Percentiles rank a stretch among this genome's conserved stretches.
phyloP scores from a whole-genome alignment of 2,329 filamentous ascomycete genomes.

The Camptophora hylomeconis region DNA sequence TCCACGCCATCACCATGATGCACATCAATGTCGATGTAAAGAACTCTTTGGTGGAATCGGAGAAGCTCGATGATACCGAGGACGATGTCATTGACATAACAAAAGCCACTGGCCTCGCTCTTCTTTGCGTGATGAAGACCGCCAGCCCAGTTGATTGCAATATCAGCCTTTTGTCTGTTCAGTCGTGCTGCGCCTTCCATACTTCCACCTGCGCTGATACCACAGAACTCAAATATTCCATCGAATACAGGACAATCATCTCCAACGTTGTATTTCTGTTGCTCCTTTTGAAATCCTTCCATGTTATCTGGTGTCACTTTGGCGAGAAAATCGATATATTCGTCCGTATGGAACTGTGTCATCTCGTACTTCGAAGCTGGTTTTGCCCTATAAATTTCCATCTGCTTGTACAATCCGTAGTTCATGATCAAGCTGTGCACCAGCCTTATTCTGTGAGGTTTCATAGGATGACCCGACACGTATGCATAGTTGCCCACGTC shows the following conservation, averaged over 20 bases:
- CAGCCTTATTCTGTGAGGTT: conserved; percentile 56
- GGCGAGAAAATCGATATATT: conserved; percentile 59
- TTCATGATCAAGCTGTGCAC: conserved; percentile 56
- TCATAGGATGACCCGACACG: conserved; percentile 60
- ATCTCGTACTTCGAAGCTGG: conserved; percentile 60
- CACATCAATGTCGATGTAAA: conserved; percentile 56
- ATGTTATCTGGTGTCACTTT: conserved; percentile 98
- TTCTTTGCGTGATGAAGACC: conserved; percentile 95
- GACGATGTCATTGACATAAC: conserved; percentile 82
- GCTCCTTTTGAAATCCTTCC: conserved; percentile 82
- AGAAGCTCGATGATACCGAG: conserved; percentile 53
- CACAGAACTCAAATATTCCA: conserved; percentile 57
- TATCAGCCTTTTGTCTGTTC: conserved; percentile 55
- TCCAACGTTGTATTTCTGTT: conserved; percentile 63
- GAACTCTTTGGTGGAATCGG: conserved; percentile 49
- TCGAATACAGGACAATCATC: conserved; percentile 55
- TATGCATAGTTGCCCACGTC: conserved; percentile 98
- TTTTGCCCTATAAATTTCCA: conserved; percentile 67
- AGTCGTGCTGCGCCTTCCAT: conserved; percentile 59
- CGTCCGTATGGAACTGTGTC: conserved; percentile 61
- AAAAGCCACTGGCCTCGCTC: conserved; percentile 88
- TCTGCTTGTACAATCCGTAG: conserved; percentile 59
- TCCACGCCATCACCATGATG: conserved; percentile 58
- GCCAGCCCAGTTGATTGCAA: conserved; percentile 76
- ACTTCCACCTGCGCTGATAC: conserved; percentile 55